phyloP scores from a whole-genome alignment of 345 rosid genomes.

The Litchi chinensis region DNA sequence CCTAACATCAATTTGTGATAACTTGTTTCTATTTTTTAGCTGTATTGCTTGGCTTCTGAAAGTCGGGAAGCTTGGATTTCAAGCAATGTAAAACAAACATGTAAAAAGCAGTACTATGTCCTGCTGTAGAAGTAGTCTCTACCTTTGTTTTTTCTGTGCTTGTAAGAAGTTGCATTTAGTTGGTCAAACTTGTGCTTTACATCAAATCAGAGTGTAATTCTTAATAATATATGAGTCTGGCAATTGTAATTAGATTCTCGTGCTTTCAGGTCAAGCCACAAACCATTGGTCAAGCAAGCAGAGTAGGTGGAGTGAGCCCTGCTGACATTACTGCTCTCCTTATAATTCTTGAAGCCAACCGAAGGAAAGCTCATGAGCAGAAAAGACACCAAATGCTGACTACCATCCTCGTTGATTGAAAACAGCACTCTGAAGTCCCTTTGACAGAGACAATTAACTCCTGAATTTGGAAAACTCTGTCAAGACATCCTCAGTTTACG shows the following conservation, averaged over 20 bases:
- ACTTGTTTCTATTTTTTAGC: background rate
- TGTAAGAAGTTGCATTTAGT: background rate
- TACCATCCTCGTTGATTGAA: slow-evolving; percentile 39
- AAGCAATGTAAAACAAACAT: background rate
- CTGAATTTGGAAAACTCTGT: slow-evolving; percentile 7
- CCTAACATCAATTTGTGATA: no score
- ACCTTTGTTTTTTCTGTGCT: background rate
- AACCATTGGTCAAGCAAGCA: slow-evolving; percentile 90
- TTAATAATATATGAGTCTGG: background rate
- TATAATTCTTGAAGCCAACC: slow-evolving; percentile 73
- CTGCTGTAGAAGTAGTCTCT: background rate
- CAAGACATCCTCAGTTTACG: background rate
- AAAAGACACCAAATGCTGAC: slow-evolving; percentile 53
- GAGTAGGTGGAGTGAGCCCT: slow-evolving; percentile 96
- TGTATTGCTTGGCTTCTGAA: background rate
- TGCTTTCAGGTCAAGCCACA: slow-evolving; percentile 83
- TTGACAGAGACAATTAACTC: slow-evolving; percentile 35
- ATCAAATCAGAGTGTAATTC: background rate
- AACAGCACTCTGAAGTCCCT: slow-evolving; percentile 26
- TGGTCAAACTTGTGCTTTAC: background rate
- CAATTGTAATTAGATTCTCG: slow-evolving; percentile 8
- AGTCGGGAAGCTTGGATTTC: background rate
- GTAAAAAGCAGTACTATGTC: background rate
- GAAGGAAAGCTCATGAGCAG: slow-evolving; percentile 61
- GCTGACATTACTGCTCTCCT: slow-evolving; percentile 94